Conservation (phyloP, 805 yeast species). For the Starmerella bombi region DNA sequence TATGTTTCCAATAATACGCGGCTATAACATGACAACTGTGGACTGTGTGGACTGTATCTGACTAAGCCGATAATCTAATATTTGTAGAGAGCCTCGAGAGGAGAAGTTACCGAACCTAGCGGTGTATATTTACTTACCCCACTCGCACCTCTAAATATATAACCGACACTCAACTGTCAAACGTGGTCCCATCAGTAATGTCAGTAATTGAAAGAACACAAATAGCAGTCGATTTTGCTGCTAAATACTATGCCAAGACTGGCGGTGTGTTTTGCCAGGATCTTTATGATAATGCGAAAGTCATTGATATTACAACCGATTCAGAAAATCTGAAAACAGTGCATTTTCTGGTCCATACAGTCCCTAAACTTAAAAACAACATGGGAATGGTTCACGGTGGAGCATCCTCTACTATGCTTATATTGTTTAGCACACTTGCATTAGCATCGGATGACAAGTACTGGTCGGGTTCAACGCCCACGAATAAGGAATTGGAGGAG, state of each 20-base stretch:
- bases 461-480: slow-evolving; percentile 17
- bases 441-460: slow-evolving; percentile 20
- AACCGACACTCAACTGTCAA: too few relatives aligned
- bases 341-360: slow-evolving; percentile 19
- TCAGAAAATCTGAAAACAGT: slow-evolving; percentile 14
- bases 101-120: too few relatives aligned
- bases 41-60: too few relatives aligned
- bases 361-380: slow-evolving; percentile 17
- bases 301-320: slow-evolving; percentile 9
- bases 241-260: slow-evolving; percentile 1
- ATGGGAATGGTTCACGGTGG: slow-evolving; percentile 27
- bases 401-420: slow-evolving; percentile 24
- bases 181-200: too few relatives aligned
- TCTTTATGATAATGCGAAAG: slow-evolving; percentile 12
- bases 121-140: too few relatives aligned
- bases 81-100: too few relatives aligned
- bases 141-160: too few relatives aligned
- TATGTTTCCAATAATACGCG: too few relatives aligned
- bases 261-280: slow-evolving; percentile 15
- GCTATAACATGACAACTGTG: too few relatives aligned
- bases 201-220: slow-evolving; percentile 8
- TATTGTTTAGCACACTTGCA: slow-evolving; percentile 21
- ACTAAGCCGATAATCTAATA: too few relatives aligned
- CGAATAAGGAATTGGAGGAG: slow-evolving; percentile 14
- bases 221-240: slow-evolving; percentile 7